Conservation (phyloP, 306 rosid species). For the Hippophae gyantsensis region DNA sequence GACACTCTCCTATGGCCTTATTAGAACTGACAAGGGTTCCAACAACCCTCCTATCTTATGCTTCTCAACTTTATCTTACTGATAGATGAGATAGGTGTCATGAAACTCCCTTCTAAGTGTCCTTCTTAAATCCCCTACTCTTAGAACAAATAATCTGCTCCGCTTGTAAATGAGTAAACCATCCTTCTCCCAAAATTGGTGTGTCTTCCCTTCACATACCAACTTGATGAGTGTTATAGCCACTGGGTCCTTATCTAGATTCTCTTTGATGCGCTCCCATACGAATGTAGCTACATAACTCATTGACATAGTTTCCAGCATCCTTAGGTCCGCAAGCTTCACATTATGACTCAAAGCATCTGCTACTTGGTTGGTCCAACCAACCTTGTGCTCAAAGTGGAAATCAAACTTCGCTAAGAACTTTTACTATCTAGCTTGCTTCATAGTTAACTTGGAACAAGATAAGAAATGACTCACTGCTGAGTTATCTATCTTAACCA, state of each 20-base stretch:
- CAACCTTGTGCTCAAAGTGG: not conserved
- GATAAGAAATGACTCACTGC: no score
- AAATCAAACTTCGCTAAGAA: not conserved
- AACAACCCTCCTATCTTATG: not conserved
- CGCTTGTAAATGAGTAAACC: no score
- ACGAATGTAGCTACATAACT: not conserved
- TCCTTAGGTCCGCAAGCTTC: not conserved
- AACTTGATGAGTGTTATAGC: no score
- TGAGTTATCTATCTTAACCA: no score
- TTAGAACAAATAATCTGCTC: not conserved
- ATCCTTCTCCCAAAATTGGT: no score
- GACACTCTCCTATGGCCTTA: not conserved
- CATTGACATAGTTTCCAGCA: not conserved
- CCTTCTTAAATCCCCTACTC: not conserved
- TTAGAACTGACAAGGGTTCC: not conserved
- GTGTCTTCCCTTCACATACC: no score
- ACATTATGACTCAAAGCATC: not conserved
- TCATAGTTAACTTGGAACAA: no score
- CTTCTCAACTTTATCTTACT: no score
- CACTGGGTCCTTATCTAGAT: not conserved
- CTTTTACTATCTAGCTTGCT: no score
- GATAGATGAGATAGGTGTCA: not conserved
- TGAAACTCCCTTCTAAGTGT: not conserved
- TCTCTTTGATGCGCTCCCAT: not conserved
- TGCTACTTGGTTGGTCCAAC: not conserved